Conservation (phyloP, 139 green algal species). For the Protoeuglena noctilucae region DNA sequence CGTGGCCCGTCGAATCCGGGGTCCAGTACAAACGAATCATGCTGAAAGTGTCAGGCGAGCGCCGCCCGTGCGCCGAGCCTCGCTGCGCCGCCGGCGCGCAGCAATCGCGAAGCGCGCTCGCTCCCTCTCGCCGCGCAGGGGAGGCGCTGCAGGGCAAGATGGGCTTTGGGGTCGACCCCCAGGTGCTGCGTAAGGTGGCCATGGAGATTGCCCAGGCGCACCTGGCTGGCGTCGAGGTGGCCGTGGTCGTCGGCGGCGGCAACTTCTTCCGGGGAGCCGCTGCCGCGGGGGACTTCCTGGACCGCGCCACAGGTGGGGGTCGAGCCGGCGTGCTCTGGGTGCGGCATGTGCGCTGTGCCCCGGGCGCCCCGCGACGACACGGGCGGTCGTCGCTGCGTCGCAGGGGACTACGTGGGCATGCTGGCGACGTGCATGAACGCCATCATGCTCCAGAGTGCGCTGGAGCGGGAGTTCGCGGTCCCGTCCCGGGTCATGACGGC, state of each 20-base stretch:
- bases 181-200: conserved; percentile 62
- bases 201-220: conserved; percentile 56
- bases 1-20: too few relatives aligned
- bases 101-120: too few relatives aligned
- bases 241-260: conserved; percentile 84
- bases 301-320: conserved; percentile 80
- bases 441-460: conserved; percentile 57
- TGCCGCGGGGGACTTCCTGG: conserved; percentile 55
- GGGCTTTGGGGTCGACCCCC: conserved; percentile 72
- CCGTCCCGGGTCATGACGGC: conserved; percentile 73
- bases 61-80: too few relatives aligned
- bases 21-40: conserved; percentile 42
- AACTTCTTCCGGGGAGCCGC: conserved; percentile 89
- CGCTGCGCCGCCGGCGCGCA: too few relatives aligned
- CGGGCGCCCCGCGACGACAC: too few relatives aligned
- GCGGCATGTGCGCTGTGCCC: too few relatives aligned
- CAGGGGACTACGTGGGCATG: conserved; percentile 97
- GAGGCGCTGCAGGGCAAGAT: conserved; percentile 74
- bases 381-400: too few relatives aligned
- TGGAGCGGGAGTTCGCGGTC: conserved; percentile 51
- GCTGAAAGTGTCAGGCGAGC: conserved; percentile 83
- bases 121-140: too few relatives aligned
- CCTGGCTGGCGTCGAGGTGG: conserved; percentile 44
- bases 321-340: too few relatives aligned
- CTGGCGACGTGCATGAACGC: conserved; percentile 97